A percentile compares a stretch with the other conserved stretches of the same genome.
Conservation (phyloP, 148 eudicot genomes). For the Selenicereus undatus region DNA sequence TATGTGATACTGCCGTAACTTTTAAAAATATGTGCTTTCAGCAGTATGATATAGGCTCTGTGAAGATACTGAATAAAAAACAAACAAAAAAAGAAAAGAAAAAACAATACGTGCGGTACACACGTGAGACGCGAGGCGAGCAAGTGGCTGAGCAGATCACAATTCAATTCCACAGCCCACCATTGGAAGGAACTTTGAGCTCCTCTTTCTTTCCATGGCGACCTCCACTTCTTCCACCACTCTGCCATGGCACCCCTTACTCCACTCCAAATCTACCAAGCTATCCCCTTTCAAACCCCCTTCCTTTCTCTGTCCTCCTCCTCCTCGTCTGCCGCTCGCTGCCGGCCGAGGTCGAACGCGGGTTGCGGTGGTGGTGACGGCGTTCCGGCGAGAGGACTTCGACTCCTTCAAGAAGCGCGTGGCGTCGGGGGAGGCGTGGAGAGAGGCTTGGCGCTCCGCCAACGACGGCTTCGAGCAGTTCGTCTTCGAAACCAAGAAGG, state of each 20-base stretch:
- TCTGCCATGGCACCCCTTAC: constrained; percentile 43
- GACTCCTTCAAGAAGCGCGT: constrained; percentile 67
- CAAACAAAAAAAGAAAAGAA: neutral
- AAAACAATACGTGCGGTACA: neutral
- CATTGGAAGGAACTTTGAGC: neutral
- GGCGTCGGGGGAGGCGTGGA: constrained; percentile 67
- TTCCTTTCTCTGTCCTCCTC: constrained; percentile 4
- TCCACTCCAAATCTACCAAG: constrained; percentile 11
- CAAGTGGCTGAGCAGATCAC: neutral
- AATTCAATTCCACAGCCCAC: neutral
- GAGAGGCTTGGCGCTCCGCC: constrained; percentile 66
- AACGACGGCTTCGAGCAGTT: constrained; percentile 79
- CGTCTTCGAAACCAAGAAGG: constrained; percentile 63
- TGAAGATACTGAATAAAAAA: too few relatives aligned
- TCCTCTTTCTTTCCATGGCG: constrained; percentile 11
- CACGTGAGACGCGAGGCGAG: neutral
- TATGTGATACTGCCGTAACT: too few relatives aligned
- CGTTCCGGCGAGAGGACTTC: constrained; percentile 69
- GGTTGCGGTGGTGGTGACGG: neutral
- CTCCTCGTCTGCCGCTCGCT: constrained; percentile 18
- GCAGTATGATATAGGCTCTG: too few relatives aligned
- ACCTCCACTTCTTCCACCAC: constrained; percentile 19
- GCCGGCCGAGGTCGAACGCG: neutral
- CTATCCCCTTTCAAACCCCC: constrained; percentile 8
- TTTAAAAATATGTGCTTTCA: too few relatives aligned